These are phyloP conservation scores for Alnus rubra DNA, from an alignment of 306 rosid genomes.

Conservation along the genomic window DNA sequence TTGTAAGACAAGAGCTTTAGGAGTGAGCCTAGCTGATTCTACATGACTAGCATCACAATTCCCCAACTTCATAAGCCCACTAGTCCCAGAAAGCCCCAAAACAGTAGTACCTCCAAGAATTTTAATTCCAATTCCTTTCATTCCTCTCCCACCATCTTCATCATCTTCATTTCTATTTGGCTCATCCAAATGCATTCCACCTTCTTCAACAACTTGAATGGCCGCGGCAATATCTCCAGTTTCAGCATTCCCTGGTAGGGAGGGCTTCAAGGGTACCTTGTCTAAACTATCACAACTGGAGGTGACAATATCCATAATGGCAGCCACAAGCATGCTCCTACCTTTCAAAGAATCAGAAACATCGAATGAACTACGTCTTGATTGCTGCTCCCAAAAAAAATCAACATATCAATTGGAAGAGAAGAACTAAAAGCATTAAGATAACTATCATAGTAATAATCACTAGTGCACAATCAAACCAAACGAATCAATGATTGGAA, in stretches of 20 bases:
- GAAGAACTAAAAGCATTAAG: neutral
- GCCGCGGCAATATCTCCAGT: constrained; percentile 87
- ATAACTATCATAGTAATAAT: neutral
- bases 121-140: constrained; percentile 81
- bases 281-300: constrained; percentile 75
- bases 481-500: neutral
- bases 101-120: constrained; percentile 80
- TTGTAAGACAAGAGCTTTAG: constrained; percentile 35
- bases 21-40: constrained; percentile 33
- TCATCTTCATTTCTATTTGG: constrained; percentile 54
- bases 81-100: constrained; percentile 70
- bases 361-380: constrained; percentile 74
- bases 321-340: constrained; percentile 98
- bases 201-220: constrained; percentile 86
- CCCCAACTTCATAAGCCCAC: constrained; percentile 45
- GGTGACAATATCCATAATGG: constrained; percentile 91
- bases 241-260: constrained; percentile 77
- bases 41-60: constrained; percentile 31
- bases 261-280: constrained; percentile 57
- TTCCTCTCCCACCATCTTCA: constrained; percentile 58
- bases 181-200: constrained; percentile 79
- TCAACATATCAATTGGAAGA: constrained; percentile 21
- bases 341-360: constrained; percentile 87
- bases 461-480: neutral
- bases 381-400: constrained; percentile 67